Conservation (phyloP, 805 yeast genomes). For the Schizosaccharomyces pombe region DNA sequence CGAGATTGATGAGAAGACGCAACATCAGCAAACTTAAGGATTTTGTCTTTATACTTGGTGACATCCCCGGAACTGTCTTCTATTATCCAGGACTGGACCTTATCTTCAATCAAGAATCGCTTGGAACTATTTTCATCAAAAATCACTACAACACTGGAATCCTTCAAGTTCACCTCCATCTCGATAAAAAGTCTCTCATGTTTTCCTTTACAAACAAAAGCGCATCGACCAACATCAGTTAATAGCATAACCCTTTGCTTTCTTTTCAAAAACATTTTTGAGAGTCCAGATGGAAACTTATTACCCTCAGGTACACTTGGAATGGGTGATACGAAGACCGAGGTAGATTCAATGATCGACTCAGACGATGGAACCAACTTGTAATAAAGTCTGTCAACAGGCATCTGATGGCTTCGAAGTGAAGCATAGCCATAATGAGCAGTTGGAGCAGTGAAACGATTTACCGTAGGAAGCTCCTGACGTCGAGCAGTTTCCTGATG, state of each 20-base stretch:
- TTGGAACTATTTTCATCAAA: not conserved
- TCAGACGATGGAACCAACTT: not conserved
- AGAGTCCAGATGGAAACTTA: not conserved
- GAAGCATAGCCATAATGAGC: not conserved
- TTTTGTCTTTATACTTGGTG: not conserved
- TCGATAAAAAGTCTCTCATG: not conserved
- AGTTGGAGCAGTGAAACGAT: not conserved
- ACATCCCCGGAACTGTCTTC: not conserved
- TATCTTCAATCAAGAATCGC: not conserved
- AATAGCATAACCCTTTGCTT: not conserved
- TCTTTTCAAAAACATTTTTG: not conserved
- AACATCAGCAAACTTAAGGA: not conserved
- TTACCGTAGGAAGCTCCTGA: not conserved
- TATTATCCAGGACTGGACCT: not conserved
- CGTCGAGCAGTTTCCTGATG: not conserved
- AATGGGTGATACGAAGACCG: not conserved
- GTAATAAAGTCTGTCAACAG: not conserved
- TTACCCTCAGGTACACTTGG: not conserved
- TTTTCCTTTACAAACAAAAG: not conserved
- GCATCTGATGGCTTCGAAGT: not conserved
- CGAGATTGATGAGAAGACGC: not conserved
- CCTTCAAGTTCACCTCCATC: not conserved
- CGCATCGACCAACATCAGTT: not conserved
- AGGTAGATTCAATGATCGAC: not conserved
- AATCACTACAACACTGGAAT: not conserved